Percentiles rank a stretch among this genome's conserved stretches.
phyloP scores from a whole-genome alignment of 2,329 filamentous ascomycete species.

The Verticillium tricorpus region DNA sequence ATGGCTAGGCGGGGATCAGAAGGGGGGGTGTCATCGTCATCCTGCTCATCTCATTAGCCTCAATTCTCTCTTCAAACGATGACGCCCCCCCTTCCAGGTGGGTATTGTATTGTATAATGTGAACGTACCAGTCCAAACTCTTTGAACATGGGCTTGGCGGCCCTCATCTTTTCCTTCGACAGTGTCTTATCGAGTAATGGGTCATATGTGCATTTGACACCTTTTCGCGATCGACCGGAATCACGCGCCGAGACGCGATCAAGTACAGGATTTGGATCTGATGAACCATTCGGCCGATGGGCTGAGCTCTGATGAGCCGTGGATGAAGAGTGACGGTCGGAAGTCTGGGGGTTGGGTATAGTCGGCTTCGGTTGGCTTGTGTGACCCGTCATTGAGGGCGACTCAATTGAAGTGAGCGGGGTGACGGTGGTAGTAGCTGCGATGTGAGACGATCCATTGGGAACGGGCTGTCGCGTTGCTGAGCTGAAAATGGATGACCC shows the following conservation, averaged over 20 bases:
- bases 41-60: slow-evolving; percentile 63
- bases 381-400: slow-evolving; percentile 44
- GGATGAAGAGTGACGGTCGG: slow-evolving; percentile 27
- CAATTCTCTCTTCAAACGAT: slow-evolving; percentile 46
- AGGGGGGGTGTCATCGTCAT: slow-evolving; percentile 69
- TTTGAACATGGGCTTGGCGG: slow-evolving; percentile 56
- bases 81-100: slow-evolving; percentile 51
- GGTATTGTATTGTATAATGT: slow-evolving; percentile 30
- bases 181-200: slow-evolving; percentile 48
- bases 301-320: slow-evolving; percentile 20
- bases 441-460: slow-evolving; percentile 37
- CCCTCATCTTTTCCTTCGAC: slow-evolving; percentile 48
- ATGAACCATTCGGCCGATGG: slow-evolving; percentile 24
- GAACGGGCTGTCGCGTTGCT: slow-evolving; percentile 34
- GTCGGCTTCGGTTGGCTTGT: slow-evolving; percentile 48
- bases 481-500: slow-evolving; percentile 67
- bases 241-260: slow-evolving; percentile 54
- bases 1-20: slow-evolving; percentile 77
- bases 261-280: slow-evolving; percentile 23
- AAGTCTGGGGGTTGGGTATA: slow-evolving; percentile 46
- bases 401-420: slow-evolving; percentile 48
- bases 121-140: slow-evolving; percentile 65
- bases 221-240: slow-evolving; percentile 47
- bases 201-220: slow-evolving; percentile 58
- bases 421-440: slow-evolving; percentile 39